Evolutionary conservation across 2,329 filamentous ascomycete species (phyloP).

Genomic region (Penicillium sp.): DNA sequence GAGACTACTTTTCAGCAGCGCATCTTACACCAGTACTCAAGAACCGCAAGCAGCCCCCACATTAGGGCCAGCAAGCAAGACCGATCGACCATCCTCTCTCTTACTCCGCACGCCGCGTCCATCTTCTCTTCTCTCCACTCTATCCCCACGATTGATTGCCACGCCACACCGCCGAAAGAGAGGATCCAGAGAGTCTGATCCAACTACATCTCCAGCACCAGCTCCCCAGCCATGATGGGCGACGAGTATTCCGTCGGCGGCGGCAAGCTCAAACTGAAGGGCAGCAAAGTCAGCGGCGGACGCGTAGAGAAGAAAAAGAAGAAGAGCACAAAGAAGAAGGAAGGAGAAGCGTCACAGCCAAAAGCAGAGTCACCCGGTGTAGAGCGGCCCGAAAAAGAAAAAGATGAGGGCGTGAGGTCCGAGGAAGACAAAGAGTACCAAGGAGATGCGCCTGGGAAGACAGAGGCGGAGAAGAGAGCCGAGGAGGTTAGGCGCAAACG

Average conservation of each 20-base stretch:
- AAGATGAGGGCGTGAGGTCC: conserved; percentile 15
- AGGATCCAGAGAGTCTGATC: neutral
- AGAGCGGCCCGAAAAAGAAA: conserved; percentile 7
- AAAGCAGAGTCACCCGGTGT: neutral
- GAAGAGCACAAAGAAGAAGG: conserved; percentile 47
- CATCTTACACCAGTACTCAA: neutral
- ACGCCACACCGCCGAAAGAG: neutral
- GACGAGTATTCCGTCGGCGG: conserved; percentile 70
- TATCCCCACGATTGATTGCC: neutral
- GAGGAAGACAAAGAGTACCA: conserved; percentile 16
- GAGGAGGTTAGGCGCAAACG: conserved; percentile 79
- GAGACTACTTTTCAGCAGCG: neutral
- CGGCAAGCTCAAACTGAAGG: conserved; percentile 83
- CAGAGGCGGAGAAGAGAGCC: conserved; percentile 76
- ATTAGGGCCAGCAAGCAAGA: neutral
- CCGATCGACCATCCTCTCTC: conserved; percentile 6
- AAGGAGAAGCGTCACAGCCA: conserved; percentile 12
- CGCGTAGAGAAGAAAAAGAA: conserved; percentile 50
- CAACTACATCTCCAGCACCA: neutral
- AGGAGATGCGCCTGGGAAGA: conserved; percentile 57
- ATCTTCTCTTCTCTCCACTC: neutral
- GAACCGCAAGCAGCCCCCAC: neutral
- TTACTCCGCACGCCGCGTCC: conserved; percentile 22
- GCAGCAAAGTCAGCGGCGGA: conserved; percentile 60
- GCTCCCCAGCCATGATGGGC: conserved; percentile 21